phyloP scores from a whole-genome alignment of 805 yeast species.

The Saccharomycopsis microspora region DNA sequence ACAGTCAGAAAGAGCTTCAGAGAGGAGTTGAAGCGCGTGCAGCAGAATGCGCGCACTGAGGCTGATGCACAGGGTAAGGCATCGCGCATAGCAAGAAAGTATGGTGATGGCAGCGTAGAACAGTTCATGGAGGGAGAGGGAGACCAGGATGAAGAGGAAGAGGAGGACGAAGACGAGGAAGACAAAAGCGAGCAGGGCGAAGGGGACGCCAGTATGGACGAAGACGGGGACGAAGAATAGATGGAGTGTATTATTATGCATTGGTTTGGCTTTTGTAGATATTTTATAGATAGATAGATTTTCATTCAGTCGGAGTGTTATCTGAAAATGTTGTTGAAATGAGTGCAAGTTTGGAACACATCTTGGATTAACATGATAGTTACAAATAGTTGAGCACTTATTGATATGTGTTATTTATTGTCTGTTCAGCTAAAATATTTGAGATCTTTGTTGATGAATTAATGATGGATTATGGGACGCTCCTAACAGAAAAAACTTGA shows the following conservation, averaged over 20 bases:
- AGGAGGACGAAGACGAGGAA: slow-evolving; percentile 46
- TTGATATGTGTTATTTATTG: too few species aligned
- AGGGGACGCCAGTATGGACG: slow-evolving; percentile 7
- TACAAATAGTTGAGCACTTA: too few species aligned
- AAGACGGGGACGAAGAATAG: not conserved
- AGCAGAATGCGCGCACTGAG: slow-evolving; percentile 43
- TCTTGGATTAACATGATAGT: too few species aligned
- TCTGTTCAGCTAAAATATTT: too few species aligned
- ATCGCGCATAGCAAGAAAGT: slow-evolving; percentile 69
- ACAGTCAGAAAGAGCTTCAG: slow-evolving; percentile 65
- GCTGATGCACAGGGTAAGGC: slow-evolving; percentile 46
- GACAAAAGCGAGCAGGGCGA: slow-evolving; percentile 26
- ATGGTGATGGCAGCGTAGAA: slow-evolving; percentile 20
- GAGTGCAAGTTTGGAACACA: too few species aligned
- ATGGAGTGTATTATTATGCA: too few species aligned
- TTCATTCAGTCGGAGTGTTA: too few species aligned
- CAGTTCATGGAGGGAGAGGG: slow-evolving; percentile 42
- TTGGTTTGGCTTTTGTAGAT: not conserved
- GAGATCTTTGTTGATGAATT: too few species aligned
- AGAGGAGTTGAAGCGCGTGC: slow-evolving; percentile 42
- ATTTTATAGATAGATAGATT: not conserved
- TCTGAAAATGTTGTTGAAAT: too few species aligned
- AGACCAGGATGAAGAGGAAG: slow-evolving; percentile 53
- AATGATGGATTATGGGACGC: too few species aligned
- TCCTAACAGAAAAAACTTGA: too few species aligned